phyloP scores from a whole-genome alignment of 2,329 filamentous ascomycete genomes.

The Botrytis elliptica region DNA sequence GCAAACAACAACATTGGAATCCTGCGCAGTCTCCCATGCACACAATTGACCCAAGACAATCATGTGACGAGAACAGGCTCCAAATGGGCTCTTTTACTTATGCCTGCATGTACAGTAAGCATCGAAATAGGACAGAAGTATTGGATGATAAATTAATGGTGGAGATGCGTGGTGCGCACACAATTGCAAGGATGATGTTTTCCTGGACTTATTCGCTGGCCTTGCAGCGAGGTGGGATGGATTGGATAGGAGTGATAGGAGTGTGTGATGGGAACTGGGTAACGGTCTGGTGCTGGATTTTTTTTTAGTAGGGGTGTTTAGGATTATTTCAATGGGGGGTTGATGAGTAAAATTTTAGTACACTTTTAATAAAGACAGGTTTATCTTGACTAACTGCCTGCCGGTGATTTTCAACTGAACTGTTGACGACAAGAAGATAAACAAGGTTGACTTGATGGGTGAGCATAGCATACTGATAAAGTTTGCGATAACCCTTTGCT shows the following conservation, averaged over 20 bases:
- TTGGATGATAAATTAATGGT: slow-evolving; percentile 6
- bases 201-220: slow-evolving; percentile 20
- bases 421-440: neutral
- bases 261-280: neutral
- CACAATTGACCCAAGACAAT: neutral
- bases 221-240: slow-evolving; percentile 15
- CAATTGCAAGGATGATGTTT: neutral
- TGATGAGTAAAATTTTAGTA: neutral
- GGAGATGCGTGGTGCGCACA: neutral
- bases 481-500: slow-evolving; percentile 5
- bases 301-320: neutral
- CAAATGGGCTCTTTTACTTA: neutral
- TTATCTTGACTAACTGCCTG: neutral
- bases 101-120: neutral
- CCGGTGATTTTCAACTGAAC: neutral
- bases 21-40: neutral
- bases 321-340: neutral
- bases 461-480: neutral
- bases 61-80: neutral
- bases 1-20: neutral
- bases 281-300: neutral
- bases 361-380: neutral
- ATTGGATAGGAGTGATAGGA: neutral
- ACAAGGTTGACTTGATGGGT: slow-evolving; percentile 5
- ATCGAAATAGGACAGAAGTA: neutral